These are phyloP conservation scores for Vigna reflexopilosa DNA, from an alignment of 306 rosid species.

Conservation along the genomic window DNA sequence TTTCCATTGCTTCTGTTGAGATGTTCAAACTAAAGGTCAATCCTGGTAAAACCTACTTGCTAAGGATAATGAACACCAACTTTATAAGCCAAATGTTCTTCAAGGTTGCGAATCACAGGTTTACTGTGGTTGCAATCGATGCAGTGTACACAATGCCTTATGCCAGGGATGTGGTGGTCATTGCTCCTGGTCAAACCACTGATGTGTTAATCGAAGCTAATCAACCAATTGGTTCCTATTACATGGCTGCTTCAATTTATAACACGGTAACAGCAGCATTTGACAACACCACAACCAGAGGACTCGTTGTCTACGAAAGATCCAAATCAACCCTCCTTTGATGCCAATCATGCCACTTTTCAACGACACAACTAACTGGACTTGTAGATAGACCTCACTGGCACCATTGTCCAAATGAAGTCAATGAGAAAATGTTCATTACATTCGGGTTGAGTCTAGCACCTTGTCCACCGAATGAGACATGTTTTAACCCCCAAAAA, in stretches of 20 bases:
- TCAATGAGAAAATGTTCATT: conserved; percentile 61
- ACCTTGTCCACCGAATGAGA: conserved; percentile 21
- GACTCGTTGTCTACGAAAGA: conserved; percentile 47
- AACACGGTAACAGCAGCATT: not conserved
- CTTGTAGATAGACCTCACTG: conserved; percentile 56
- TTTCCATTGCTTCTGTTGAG: conserved; percentile 1
- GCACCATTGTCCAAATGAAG: conserved; percentile 50
- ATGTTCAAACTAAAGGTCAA: conserved; percentile 49
- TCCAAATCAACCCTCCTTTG: not conserved
- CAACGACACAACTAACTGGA: conserved; percentile 52
- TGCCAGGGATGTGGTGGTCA: conserved; percentile 48
- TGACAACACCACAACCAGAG: conserved; percentile 48
- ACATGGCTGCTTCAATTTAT: conserved; percentile 65
- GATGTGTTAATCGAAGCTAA: conserved; percentile 58
- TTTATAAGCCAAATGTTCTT: conserved; percentile 65
- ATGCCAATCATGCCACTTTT: conserved; percentile 50
- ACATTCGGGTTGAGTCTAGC: conserved; percentile 48
- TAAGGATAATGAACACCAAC: conserved; percentile 64
- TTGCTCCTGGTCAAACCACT: conserved; percentile 62
- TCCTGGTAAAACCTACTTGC: conserved; percentile 55
- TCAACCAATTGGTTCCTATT: conserved; percentile 57
- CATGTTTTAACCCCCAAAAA: not conserved
- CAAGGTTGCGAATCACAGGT: conserved; percentile 64
- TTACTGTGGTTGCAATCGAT: conserved; percentile 65
- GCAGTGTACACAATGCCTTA: conserved; percentile 59